phyloP scores from a whole-genome alignment of 2,329 filamentous ascomycete genomes.

The Ophiocordyceps unilateralis region DNA sequence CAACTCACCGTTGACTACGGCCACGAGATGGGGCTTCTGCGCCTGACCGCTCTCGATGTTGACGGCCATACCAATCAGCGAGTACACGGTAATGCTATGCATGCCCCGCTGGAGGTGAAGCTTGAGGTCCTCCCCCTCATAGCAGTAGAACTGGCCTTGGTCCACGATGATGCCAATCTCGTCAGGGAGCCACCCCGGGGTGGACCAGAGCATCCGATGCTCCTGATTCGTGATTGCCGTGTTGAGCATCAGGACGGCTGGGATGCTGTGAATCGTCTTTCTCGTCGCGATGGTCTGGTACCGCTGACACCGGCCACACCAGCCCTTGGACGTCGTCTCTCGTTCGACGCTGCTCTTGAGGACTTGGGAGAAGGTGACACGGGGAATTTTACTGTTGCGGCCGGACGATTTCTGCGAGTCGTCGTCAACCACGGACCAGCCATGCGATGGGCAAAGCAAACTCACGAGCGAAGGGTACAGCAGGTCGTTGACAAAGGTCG shows the following conservation, averaged over 20 bases:
- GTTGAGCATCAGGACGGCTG: slow-evolving; percentile 78
- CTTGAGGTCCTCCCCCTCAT: slow-evolving; percentile 78
- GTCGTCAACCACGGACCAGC: neutral
- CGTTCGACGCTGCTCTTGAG: slow-evolving; percentile 86
- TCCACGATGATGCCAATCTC: slow-evolving; percentile 88
- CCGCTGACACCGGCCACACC: slow-evolving; percentile 79
- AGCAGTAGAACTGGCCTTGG: slow-evolving; percentile 84
- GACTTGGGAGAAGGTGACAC: slow-evolving; percentile 67
- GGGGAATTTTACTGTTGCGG: slow-evolving; percentile 32
- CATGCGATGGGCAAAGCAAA: neutral
- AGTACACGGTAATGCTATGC: slow-evolving; percentile 75
- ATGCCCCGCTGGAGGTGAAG: slow-evolving; percentile 62
- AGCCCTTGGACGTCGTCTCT: slow-evolving; percentile 76
- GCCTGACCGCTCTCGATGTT: slow-evolving; percentile 77
- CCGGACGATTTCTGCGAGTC: slow-evolving; percentile 24
- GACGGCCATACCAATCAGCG: slow-evolving; percentile 73
- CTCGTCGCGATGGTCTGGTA: slow-evolving; percentile 79
- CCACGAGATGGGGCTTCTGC: slow-evolving; percentile 79
- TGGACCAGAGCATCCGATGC: slow-evolving; percentile 69
- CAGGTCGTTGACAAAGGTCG: slow-evolving; percentile 71
- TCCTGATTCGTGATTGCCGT: slow-evolving; percentile 57
- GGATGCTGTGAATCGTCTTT: slow-evolving; percentile 68
- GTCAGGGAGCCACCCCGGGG: slow-evolving; percentile 78
- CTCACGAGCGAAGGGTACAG: slow-evolving; percentile 46
- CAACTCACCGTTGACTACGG: slow-evolving; percentile 62